Evolutionary conservation across 257 asterid genomes (phyloP).

Genomic region (Fraxinus excelsior): DNA sequence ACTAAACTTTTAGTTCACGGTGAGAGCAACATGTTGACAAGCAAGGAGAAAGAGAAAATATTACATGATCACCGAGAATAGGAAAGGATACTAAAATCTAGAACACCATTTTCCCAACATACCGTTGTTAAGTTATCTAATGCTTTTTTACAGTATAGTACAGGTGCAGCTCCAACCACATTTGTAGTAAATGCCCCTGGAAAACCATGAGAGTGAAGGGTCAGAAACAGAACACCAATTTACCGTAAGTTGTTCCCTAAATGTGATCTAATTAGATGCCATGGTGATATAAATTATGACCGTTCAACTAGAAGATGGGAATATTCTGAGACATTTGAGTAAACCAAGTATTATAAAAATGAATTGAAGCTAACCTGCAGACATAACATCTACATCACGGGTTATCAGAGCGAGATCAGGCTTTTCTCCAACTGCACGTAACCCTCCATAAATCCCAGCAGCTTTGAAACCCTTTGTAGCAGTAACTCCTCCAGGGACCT

Average conservation of each 20-base stretch:
- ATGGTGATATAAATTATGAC: neutral
- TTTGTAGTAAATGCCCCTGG: slow-evolving; percentile 88
- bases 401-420: slow-evolving; percentile 95
- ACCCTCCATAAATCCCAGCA: slow-evolving; percentile 91
- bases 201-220: slow-evolving; percentile 22
- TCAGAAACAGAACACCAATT: slow-evolving; percentile 7
- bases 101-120: slow-evolving; percentile 27
- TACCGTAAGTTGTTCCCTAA: neutral
- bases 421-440: slow-evolving; percentile 96
- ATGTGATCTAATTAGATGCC: neutral
- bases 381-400: slow-evolving; percentile 82
- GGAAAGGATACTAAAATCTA: neutral
- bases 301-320: slow-evolving; percentile 5
- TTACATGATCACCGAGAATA: neutral
- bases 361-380: slow-evolving; percentile 62
- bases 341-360: neutral
- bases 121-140: slow-evolving; percentile 74
- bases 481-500: slow-evolving; percentile 94
- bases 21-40: neutral
- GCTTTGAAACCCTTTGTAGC: slow-evolving; percentile 98
- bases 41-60: neutral
- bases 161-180: slow-evolving; percentile 98
- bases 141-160: slow-evolving; percentile 75
- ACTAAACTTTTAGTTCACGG: neutral
- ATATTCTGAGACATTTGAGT: slow-evolving; percentile 7